phyloP scores from a whole-genome alignment of 352 stramenopile species.

The Phytophthora sp. region DNA sequence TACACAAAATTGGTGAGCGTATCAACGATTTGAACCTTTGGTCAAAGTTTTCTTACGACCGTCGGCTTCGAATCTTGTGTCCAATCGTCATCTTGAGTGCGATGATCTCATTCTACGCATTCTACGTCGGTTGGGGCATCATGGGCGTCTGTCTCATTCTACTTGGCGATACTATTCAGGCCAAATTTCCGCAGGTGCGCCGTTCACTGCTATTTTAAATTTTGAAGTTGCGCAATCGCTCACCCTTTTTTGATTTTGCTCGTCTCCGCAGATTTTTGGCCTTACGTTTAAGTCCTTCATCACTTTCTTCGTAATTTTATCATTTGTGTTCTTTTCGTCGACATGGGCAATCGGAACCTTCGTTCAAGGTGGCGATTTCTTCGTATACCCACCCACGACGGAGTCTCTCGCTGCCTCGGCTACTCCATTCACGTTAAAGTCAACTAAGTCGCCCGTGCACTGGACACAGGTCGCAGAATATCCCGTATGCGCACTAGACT shows the following conservation, averaged over 20 bases:
- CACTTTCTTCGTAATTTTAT: slow-evolving; percentile 82
- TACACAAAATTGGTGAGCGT: slow-evolving; percentile 50
- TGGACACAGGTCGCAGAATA: slow-evolving; percentile 73
- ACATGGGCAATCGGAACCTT: slow-evolving; percentile 89
- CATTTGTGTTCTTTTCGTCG: slow-evolving; percentile 89
- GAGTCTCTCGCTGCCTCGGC: slow-evolving; percentile 22
- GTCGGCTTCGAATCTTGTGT: slow-evolving; percentile 67
- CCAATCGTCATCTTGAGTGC: slow-evolving; percentile 76
- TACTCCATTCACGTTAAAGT: slow-evolving; percentile 27
- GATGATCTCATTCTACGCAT: slow-evolving; percentile 83
- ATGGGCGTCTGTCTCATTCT: slow-evolving; percentile 87
- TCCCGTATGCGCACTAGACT: slow-evolving; percentile 78
- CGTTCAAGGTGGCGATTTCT: slow-evolving; percentile 84
- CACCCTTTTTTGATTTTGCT: background rate
- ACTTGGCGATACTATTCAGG: slow-evolving; percentile 80
- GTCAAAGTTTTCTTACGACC: slow-evolving; percentile 78
- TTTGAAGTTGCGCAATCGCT: slow-evolving; percentile 1
- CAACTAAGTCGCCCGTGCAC: slow-evolving; percentile 13
- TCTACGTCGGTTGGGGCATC: slow-evolving; percentile 81
- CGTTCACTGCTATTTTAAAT: background rate
- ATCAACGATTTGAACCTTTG: slow-evolving; percentile 74
- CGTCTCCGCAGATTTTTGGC: slow-evolving; percentile 69
- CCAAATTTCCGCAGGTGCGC: slow-evolving; percentile 74
- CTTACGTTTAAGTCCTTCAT: slow-evolving; percentile 88
- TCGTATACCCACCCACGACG: slow-evolving; percentile 63